phyloP scores from a whole-genome alignment of 1,284 basidiomycete species.

The Butyriboletus appendiculatus region DNA sequence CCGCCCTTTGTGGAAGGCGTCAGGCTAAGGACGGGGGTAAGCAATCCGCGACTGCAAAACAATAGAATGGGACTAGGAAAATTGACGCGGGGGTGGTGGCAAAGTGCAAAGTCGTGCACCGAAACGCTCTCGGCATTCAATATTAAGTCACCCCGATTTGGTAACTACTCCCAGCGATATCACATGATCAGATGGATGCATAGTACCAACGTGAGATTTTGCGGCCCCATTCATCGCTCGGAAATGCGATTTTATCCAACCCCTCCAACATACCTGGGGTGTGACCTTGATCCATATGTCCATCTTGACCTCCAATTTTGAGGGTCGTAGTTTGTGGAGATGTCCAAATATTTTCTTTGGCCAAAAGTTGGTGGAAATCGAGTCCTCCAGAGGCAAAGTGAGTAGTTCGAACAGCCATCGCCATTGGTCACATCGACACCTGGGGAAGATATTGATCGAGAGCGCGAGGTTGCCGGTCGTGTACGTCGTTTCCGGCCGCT shows the following conservation, averaged over 20 bases:
- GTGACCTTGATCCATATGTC: neutral
- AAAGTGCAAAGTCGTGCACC: neutral
- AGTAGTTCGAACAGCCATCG: constrained; percentile 38
- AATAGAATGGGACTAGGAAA: constrained; percentile 1
- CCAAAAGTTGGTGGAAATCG: neutral
- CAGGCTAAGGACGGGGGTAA: neutral
- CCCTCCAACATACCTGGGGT: no score
- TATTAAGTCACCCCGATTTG: neutral
- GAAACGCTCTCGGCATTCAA: no score
- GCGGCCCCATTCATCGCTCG: neutral
- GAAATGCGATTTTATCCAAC: neutral
- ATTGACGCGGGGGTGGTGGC: neutral
- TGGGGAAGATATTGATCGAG: constrained; percentile 80
- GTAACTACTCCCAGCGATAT: neutral
- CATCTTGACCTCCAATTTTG: neutral
- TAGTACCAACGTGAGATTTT: neutral
- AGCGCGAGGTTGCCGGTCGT: constrained; percentile 67
- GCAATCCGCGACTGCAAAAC: no score
- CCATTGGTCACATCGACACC: constrained; percentile 83
- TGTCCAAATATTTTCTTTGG: no score
- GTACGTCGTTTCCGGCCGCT: constrained; percentile 57
- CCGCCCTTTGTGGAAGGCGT: constrained; percentile 6
- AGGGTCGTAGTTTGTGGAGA: neutral
- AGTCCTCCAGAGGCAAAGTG: neutral
- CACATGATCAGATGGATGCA: no score